phyloP scores from a whole-genome alignment of 176 grass and related monocot species.

The Musa troglodytarum region DNA sequence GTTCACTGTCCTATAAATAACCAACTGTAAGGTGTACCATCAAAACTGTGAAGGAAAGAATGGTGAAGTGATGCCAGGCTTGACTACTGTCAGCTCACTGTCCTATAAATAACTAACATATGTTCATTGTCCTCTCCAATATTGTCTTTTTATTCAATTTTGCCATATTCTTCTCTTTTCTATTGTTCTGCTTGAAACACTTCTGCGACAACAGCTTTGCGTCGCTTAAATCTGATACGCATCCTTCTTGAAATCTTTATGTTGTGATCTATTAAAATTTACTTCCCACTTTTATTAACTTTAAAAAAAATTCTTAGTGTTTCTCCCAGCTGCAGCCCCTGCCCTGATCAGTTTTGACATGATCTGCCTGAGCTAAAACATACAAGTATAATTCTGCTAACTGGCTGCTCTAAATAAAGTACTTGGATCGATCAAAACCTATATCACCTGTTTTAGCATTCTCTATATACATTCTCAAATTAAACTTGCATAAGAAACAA shows the following conservation, averaged over 20 bases:
- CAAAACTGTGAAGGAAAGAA: neutral
- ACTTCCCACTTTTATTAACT: too few relatives aligned
- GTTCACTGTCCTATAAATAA: neutral
- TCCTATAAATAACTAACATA: too few relatives aligned
- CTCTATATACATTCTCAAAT: neutral
- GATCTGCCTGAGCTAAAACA: too few relatives aligned
- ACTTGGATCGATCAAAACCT: neutral
- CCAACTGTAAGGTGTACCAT: too few relatives aligned
- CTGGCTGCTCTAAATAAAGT: neutral
- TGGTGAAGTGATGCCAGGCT: neutral
- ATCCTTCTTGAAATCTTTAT: neutral
- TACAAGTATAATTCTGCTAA: neutral
- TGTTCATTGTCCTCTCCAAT: neutral
- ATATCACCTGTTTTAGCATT: neutral
- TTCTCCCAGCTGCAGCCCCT: neutral
- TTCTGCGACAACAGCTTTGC: neutral
- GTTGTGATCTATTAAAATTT: neutral
- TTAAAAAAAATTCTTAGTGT: neutral
- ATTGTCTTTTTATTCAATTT: neutral
- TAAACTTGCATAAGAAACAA: neutral
- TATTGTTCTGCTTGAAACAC: neutral
- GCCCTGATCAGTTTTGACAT: too few relatives aligned
- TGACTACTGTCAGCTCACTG: too few relatives aligned
- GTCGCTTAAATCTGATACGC: neutral
- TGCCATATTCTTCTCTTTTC: neutral